Conservation (phyloP, 106 monocot genomes). For the Dendrobium nobile region DNA sequence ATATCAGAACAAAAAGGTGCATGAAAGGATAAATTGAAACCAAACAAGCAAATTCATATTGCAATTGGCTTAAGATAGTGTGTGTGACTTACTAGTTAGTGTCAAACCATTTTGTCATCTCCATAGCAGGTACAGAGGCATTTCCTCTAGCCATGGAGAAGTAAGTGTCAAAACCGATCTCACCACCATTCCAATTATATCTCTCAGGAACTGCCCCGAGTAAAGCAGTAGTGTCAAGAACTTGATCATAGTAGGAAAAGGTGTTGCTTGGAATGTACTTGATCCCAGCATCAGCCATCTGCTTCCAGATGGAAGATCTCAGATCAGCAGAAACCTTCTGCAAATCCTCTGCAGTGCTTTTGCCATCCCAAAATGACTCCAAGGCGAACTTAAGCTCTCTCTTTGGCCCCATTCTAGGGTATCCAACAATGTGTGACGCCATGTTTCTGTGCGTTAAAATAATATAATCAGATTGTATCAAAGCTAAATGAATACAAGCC, state of each 20-base stretch:
- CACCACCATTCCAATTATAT: constrained; percentile 20
- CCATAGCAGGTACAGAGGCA: constrained; percentile 27
- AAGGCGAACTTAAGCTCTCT: constrained; percentile 69
- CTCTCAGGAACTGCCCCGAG: constrained; percentile 61
- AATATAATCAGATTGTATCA: neutral
- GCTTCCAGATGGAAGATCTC: constrained; percentile 63
- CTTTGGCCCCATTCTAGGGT: constrained; percentile 63
- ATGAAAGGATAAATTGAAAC: neutral
- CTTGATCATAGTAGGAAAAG: constrained; percentile 60
- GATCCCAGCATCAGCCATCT: constrained; percentile 53
- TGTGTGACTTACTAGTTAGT: constrained; percentile 23
- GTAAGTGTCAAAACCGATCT: constrained; percentile 24
- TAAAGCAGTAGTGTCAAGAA: constrained; percentile 65
- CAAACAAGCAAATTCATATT: neutral
- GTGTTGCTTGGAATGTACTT: constrained; percentile 66
- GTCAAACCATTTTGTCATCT: constrained; percentile 34
- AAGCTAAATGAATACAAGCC: neutral
- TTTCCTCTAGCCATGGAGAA: constrained; percentile 29
- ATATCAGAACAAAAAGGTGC: neutral
- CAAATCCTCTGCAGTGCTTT: constrained; percentile 43
- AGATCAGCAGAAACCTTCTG: constrained; percentile 57
- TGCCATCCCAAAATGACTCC: constrained; percentile 61
- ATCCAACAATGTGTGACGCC: constrained; percentile 65
- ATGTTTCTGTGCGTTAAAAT: constrained; percentile 23
- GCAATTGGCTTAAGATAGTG: neutral